phyloP scores from a whole-genome alignment of 768 basidiomycete genomes.

The Auricularia sp. region DNA sequence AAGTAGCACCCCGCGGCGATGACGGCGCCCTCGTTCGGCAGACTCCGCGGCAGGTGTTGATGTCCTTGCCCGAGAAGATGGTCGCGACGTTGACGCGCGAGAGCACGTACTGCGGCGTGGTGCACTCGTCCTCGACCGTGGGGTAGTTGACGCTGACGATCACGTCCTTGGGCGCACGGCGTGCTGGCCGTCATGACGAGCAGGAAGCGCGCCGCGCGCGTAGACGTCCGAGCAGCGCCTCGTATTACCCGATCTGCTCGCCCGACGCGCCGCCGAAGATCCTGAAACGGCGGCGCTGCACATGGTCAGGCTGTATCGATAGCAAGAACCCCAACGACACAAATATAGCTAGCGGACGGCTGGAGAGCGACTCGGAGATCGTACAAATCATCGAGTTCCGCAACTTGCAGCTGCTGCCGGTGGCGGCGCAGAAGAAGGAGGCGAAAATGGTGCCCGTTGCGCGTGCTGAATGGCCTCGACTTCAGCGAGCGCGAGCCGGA shows the following conservation, averaged over 20 bases:
- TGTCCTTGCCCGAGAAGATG: slow-evolving; percentile 24
- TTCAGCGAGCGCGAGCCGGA: neutral
- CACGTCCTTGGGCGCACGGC: slow-evolving; percentile 31
- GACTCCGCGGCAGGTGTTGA: slow-evolving; percentile 35
- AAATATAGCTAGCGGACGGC: too few species aligned
- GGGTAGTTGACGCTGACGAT: slow-evolving; percentile 46
- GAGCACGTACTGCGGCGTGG: slow-evolving; percentile 34
- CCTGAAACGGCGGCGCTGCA: too few species aligned
- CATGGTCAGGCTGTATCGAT: too few species aligned
- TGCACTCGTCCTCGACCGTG: slow-evolving; percentile 24
- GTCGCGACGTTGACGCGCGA: slow-evolving; percentile 27
- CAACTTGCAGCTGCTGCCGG: too few species aligned
- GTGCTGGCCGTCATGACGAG: slow-evolving; percentile 7
- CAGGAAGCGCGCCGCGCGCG: slow-evolving; percentile 15
- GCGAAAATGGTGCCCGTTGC: too few species aligned
- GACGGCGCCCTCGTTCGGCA: slow-evolving; percentile 35
- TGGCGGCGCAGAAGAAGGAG: too few species aligned
- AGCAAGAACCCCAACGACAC: too few species aligned
- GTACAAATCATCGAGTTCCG: too few species aligned
- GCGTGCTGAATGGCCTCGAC: neutral
- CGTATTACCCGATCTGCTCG: slow-evolving; percentile 40
- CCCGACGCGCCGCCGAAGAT: slow-evolving; percentile 33
- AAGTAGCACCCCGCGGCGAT: slow-evolving; percentile 30
- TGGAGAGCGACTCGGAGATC: too few species aligned
- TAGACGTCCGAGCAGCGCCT: slow-evolving; percentile 24